Evolutionary conservation across 2,329 filamentous ascomycete genomes (phyloP).

Genomic region (Seiridium unicorne): DNA sequence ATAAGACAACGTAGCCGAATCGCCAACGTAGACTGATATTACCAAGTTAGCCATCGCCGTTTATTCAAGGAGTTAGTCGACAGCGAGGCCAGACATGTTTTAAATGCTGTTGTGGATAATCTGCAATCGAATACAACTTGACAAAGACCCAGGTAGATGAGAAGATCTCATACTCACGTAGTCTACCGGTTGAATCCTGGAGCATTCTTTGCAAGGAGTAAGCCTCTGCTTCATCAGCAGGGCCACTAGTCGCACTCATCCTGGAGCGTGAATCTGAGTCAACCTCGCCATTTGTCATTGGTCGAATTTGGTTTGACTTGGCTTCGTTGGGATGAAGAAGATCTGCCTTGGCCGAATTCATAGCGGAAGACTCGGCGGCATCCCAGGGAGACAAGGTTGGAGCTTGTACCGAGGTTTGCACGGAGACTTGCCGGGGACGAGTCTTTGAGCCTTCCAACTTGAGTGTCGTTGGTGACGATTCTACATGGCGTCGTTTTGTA

Average conservation of each 20-base stretch:
- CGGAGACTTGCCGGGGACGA: not conserved
- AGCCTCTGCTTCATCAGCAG: constrained; percentile 55
- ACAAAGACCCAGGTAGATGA: not conserved
- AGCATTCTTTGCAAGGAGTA: constrained; percentile 57
- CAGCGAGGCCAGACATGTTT: too few relatives aligned
- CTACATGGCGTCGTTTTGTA: constrained; percentile 34
- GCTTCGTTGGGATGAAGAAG: not conserved
- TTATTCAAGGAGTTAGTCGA: not conserved
- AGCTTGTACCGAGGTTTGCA: not conserved
- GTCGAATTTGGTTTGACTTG: not conserved
- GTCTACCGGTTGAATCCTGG: constrained; percentile 54
- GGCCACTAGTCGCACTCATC: constrained; percentile 39
- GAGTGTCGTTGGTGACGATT: constrained; percentile 17
- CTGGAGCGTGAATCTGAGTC: constrained; percentile 32
- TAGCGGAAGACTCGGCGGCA: not conserved
- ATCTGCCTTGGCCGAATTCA: not conserved
- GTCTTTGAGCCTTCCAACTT: not conserved
- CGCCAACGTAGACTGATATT: constrained; percentile 56
- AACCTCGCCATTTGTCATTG: constrained; percentile 13
- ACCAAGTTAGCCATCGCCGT: not conserved
- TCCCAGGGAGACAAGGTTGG: constrained; percentile 5
- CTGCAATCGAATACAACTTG: too few relatives aligned
- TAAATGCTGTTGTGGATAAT: too few relatives aligned
- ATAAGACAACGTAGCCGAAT: constrained; percentile 61
- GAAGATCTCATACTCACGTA: constrained; percentile 39